phyloP scores from a whole-genome alignment of 2,329 filamentous ascomycete species.

The Colletotrichum cuscutae region DNA sequence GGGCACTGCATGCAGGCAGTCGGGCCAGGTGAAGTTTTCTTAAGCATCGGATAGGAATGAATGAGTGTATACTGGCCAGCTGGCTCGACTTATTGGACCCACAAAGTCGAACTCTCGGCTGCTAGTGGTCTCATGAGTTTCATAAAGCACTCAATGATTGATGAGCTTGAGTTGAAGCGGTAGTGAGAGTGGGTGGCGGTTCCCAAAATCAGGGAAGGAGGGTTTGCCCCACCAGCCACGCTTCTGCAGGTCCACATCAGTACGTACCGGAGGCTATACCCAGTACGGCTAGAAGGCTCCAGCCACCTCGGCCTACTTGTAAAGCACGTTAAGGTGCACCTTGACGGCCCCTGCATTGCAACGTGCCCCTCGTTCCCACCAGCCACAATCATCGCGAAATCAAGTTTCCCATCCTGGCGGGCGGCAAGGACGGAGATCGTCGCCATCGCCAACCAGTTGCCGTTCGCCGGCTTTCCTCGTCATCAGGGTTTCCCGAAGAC shows the following conservation, averaged over 20 bases:
- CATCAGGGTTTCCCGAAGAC: not conserved
- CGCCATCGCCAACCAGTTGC: not conserved
- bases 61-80: no score
- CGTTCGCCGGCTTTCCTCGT: not conserved
- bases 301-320: not conserved
- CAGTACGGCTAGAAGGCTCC: rapidly evolving
- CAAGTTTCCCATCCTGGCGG: constrained; percentile 14
- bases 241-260: not conserved
- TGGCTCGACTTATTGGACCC: no score
- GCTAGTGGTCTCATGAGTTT: not conserved
- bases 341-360: not conserved
- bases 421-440: not conserved
- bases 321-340: not conserved
- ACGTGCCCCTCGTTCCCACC: not conserved
- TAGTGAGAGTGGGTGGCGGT: not conserved
- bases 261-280: not conserved
- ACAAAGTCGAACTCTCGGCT: no score
- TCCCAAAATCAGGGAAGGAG: not conserved
- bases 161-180: not conserved
- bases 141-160: not conserved
- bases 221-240: not conserved
- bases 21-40: not conserved
- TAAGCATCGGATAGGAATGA: no score
- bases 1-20: not conserved
- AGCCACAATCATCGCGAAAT: constrained; percentile 7